Conservation (phyloP, 176 grass and related monocot species). For the Zizania latifolia region DNA sequence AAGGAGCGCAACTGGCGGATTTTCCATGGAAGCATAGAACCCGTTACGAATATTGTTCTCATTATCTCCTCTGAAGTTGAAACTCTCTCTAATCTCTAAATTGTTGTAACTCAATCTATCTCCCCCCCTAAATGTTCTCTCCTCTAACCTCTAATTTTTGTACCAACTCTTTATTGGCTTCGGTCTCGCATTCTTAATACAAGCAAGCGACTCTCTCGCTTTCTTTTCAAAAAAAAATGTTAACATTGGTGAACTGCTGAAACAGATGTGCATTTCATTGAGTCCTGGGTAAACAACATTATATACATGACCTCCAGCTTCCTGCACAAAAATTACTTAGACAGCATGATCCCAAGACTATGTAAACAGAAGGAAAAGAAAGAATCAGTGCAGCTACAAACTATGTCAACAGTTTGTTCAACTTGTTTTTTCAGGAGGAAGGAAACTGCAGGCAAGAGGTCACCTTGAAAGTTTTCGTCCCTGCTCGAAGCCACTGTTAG, state of each 20-base stretch:
- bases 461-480: slow-evolving; percentile 75
- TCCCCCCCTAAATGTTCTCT: no score
- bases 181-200: no score
- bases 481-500: slow-evolving; percentile 72
- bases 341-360: slow-evolving; percentile 93
- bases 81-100: no score
- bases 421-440: not conserved
- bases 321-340: slow-evolving; percentile 74
- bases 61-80: no score
- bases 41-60: no score
- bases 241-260: not conserved
- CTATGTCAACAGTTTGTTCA: slow-evolving; percentile 17
- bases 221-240: no score
- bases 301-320: slow-evolving; percentile 59
- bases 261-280: not conserved
- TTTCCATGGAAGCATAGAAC: no score
- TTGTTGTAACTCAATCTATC: no score
- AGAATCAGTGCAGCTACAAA: slow-evolving; percentile 4
- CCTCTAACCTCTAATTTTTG: no score
- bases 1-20: no score
- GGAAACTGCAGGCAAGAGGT: slow-evolving; percentile 27
- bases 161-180: no score
- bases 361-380: slow-evolving; percentile 4
- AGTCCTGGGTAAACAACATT: not conserved
- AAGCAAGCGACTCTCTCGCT: no score